Base-by-base conservation (phyloP, 2,329 filamentous ascomycete species). In the Aspergillus phoenicis region DNA sequence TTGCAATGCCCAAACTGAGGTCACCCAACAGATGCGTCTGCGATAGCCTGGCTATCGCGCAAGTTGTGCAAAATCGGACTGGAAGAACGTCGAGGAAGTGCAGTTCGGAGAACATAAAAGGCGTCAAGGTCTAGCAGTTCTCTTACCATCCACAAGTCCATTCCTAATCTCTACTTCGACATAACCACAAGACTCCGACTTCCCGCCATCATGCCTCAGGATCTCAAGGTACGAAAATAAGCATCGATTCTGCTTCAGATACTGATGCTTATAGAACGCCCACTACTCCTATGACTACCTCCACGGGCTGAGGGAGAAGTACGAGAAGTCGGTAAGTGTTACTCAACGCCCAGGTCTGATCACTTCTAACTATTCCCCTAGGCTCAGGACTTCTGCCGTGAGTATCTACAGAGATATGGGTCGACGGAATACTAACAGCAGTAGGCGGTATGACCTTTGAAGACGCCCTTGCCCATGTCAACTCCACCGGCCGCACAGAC, bases 331-430 rank as follows among this genome's bases (percentile, higher is more conserved):
- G 22, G 53, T 56, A 22, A 15, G 53, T 47, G 28, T 39, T 36
- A 2, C 51, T 17, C n/a, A 4, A 17, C 24, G 8, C n/a, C 15
- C n/a, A 11, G 1, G 4, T n/a, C 8, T 13, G 8, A 26, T 33
- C 22, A 11, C 2, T 11, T 39, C 20, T 26, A 39, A 53, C 22
- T 13, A 4, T 22, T 28, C 24, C 0, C 10, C 8, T 36, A 56
- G 53, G 30, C 53, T 24, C 10, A n/a, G 7, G 53, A 56, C 39
- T 28, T 26, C 26, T 56, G 53, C 53, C 26, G 53, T 55, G 38
- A 55, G 52, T 55, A 24, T 17, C 8, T 24, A 3, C n/a, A 15
- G n/a, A 30, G 11, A 11, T 15, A 3, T 8, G 20, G 7, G 5
- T 20, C 3, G n/a, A 13, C 4, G 2, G n/a, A 4, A 10, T 36